Base-by-base conservation (phyloP, 768 basidiomycete genomes). In the Amyloporia xantha region DNA sequence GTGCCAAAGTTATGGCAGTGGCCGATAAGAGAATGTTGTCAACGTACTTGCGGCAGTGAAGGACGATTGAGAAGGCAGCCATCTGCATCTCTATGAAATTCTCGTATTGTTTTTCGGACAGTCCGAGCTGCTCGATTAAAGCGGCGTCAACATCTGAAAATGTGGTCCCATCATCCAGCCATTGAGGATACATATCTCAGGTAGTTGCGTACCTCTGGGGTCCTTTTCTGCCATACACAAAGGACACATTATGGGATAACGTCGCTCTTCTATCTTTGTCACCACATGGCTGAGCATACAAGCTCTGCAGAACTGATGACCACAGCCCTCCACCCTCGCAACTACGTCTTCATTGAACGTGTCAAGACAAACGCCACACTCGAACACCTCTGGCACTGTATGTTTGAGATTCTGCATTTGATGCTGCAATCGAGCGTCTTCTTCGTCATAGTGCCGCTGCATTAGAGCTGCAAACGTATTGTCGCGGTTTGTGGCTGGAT, bases 221-320 rank as follows among this genome's bases (percentile, higher is more conserved):
- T 4, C 27, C 43, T 43, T 49, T 49, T 63, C 58, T 13, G 67
- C 60, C 12, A 67, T 62, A 51, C 84, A 86, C 26, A 73, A 55
- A 1, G 84, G 84, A 60, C 84, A 86, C 11, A 74, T 57, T 25
- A 86, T 75, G 3, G 84, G 84, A 41, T 74, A 84, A 9, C 71
- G 71, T 45, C 71, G 71, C 30, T 79, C 77, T 13, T 68, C 65
- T 17, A 85, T 66, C 61, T 74, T 75, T 4, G 71, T 65, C 25
- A 54, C 55, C 11, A 76, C 63, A 44, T 76, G 73, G 3, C 51
- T 53, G 47, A 59, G 65, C 42, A 83, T 52, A 56, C 84, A 86
- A 1, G 64, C 58, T 43, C 77, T 67, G 61, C 84, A 86, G 58
- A 77, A 76, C 13, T 51, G 52, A 56, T 86, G 82, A 10, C 54